Percentiles rank a stretch among this genome's conserved stretches.
Evolutionary conservation across 2,329 filamentous ascomycete species (phyloP).

Genomic region (Elsinoe arachidis): DNA sequence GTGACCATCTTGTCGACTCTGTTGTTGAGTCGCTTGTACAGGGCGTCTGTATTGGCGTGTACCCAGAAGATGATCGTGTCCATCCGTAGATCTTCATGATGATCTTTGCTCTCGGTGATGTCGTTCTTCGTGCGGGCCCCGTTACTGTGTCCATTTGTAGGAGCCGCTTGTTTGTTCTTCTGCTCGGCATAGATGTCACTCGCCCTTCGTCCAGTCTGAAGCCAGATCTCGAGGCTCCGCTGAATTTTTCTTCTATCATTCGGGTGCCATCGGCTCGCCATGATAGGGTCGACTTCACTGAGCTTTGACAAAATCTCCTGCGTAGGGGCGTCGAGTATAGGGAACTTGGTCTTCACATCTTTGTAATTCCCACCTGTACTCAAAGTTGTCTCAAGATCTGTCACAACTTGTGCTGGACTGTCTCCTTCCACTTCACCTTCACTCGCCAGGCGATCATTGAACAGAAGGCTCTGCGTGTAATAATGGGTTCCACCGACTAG

Average conservation of each 20-base stretch:
- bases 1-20: slow-evolving; percentile 80
- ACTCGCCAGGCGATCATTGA: slow-evolving; percentile 59
- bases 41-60: slow-evolving; percentile 58
- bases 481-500: slow-evolving; percentile 93
- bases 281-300: slow-evolving; percentile 72
- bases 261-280: slow-evolving; percentile 90
- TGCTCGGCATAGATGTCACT: slow-evolving; percentile 86
- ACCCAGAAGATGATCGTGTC: slow-evolving; percentile 77
- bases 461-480: slow-evolving; percentile 82
- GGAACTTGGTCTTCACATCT: slow-evolving; percentile 37
- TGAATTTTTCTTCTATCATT: slow-evolving; percentile 85
- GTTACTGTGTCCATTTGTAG: slow-evolving; percentile 15
- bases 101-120: not conserved
- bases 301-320: slow-evolving; percentile 65
- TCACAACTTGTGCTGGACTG: not conserved
- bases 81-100: slow-evolving; percentile 24
- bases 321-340: slow-evolving; percentile 63
- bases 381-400: not conserved
- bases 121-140: not conserved
- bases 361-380: slow-evolving; percentile 13
- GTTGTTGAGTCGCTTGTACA: slow-evolving; percentile 62
- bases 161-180: slow-evolving; percentile 14
- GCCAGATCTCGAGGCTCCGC: slow-evolving; percentile 80
- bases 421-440: slow-evolving; percentile 26
- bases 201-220: slow-evolving; percentile 70